phyloP scores from a whole-genome alignment of 306 rosid species.

The Vachellia collinsii region DNA sequence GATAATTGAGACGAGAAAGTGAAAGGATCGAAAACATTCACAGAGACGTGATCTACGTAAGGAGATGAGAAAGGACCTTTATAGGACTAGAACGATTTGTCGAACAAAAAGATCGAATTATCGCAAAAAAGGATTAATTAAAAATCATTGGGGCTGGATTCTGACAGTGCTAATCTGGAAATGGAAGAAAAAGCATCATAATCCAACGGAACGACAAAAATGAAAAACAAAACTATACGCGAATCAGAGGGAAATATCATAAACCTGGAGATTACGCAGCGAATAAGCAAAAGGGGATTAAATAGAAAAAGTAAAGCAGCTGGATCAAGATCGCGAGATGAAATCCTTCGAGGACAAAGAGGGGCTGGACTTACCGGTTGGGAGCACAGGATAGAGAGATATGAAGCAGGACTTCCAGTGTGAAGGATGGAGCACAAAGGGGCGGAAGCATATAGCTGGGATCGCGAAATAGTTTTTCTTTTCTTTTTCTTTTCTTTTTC shows the following conservation, averaged over 20 bases:
- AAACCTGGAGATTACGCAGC: background rate
- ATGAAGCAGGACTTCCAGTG: background rate
- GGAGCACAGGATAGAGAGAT: background rate
- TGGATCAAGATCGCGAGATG: background rate
- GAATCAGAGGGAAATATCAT: background rate
- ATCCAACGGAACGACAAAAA: background rate
- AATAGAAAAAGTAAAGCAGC: too few relatives aligned
- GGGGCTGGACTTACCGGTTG: background rate
- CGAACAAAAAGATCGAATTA: background rate
- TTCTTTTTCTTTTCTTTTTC: too few relatives aligned
- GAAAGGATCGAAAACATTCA: background rate
- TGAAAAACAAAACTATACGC: background rate
- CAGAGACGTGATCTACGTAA: background rate
- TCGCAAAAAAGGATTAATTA: background rate
- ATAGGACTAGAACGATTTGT: background rate
- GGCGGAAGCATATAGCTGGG: background rate
- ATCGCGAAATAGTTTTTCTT: too few relatives aligned
- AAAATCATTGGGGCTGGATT: background rate
- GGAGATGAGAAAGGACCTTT: background rate
- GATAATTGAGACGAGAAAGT: background rate
- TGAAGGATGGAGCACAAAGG: background rate
- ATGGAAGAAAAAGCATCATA: background rate
- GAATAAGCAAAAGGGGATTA: background rate
- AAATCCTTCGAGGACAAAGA: background rate
- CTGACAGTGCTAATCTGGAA: background rate